Conservation (phyloP, 2,329 filamentous ascomycete species). For the Epichloe coenophiala region DNA sequence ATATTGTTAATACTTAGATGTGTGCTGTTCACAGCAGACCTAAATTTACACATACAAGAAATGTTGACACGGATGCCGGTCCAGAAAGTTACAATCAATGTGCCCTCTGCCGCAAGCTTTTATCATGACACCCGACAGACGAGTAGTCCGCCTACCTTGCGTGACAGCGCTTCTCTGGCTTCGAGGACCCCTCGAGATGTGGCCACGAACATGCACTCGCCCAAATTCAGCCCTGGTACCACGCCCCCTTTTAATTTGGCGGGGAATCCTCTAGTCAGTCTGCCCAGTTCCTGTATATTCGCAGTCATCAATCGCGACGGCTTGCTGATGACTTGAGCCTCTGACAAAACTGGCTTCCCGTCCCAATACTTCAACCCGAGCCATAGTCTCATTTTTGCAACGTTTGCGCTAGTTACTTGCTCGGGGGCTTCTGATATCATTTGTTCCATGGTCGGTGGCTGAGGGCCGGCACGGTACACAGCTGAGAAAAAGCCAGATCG, state of each 20-base stretch:
- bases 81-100: too few species aligned
- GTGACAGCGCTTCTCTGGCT: slow-evolving; percentile 66
- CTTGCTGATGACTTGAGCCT: slow-evolving; percentile 55
- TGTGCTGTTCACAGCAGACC: neutral
- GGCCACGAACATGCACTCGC: slow-evolving; percentile 69
- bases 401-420: slow-evolving; percentile 54
- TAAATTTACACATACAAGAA: too few species aligned
- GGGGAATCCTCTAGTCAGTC: slow-evolving; percentile 54
- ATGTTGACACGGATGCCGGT: too few species aligned
- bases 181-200: slow-evolving; percentile 72
- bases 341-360: slow-evolving; percentile 61
- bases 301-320: slow-evolving; percentile 61
- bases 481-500: slow-evolving; percentile 69
- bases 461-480: slow-evolving; percentile 57
- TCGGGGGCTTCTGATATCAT: slow-evolving; percentile 34
- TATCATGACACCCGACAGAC: slow-evolving; percentile 52
- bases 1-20: neutral
- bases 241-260: slow-evolving; percentile 43
- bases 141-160: slow-evolving; percentile 66
- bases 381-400: slow-evolving; percentile 67
- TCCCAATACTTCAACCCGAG: slow-evolving; percentile 84
- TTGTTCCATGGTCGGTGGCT: slow-evolving; percentile 34
- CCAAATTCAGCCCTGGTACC: slow-evolving; percentile 61
- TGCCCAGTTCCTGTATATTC: slow-evolving; percentile 45
- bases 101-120: too few species aligned